Conservation (phyloP, 139 green algal genomes). For the Parachlorella kessleri region DNA sequence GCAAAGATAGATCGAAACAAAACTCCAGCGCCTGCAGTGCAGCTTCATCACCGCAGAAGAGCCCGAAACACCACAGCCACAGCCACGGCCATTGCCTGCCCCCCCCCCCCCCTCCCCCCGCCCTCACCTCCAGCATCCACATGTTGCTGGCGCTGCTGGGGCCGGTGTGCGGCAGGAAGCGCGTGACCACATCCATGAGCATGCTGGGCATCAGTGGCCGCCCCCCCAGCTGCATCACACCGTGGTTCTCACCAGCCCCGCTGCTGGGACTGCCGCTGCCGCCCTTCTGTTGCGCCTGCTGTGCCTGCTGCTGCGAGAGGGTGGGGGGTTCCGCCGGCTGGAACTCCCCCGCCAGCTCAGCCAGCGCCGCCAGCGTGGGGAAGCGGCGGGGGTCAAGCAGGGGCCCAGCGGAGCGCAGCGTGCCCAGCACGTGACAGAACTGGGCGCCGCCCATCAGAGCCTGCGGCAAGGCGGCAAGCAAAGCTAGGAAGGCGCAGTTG, state of each 20-base stretch:
- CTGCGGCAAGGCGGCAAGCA: constrained; percentile 33
- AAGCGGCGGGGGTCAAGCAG: constrained; percentile 39
- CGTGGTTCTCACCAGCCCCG: not conserved
- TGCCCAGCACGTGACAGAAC: constrained; percentile 67
- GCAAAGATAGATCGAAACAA: too few species aligned
- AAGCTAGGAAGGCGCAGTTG: not conserved
- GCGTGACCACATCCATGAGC: constrained; percentile 59
- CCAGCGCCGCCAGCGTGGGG: constrained; percentile 64
- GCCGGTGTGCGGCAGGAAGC: constrained; percentile 52
- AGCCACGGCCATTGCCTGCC: not conserved
- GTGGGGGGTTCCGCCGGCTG: not conserved
- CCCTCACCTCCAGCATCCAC: constrained; percentile 9
- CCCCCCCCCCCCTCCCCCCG: too few species aligned
- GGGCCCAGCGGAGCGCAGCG: constrained; percentile 40
- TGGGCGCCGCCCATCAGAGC: constrained; percentile 65
- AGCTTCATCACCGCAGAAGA: too few species aligned
- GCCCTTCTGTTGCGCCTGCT: not conserved
- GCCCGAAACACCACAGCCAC: not conserved
- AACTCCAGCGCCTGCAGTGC: too few species aligned
- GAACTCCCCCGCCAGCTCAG: constrained; percentile 57
- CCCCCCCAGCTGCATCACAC: constrained; percentile 45
- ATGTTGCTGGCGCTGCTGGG: not conserved
- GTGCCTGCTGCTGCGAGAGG: not conserved
- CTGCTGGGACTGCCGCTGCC: not conserved
- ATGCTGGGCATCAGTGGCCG: constrained; percentile 59